These are phyloP conservation scores for Stephanodiscus triporus DNA, from an alignment of 108 stramenopile genomes.

Conservation along the genomic window DNA sequence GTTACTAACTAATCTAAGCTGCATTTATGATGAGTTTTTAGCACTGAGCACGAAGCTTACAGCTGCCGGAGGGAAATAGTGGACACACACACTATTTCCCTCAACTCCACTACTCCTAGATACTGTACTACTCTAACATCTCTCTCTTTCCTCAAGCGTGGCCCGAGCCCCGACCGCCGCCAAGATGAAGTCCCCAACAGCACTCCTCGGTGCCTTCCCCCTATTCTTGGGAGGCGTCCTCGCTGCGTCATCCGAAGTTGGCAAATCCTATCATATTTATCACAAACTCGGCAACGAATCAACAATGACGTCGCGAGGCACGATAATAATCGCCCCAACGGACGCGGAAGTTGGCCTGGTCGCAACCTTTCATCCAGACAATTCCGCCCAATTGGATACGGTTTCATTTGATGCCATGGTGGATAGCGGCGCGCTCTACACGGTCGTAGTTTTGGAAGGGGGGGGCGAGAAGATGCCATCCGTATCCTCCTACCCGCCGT, in stretches of 20 bases:
- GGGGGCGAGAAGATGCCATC: constrained; percentile 2
- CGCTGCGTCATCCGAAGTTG: constrained; percentile 22
- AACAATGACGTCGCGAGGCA: constrained; percentile 40
- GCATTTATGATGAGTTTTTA: too few relatives aligned
- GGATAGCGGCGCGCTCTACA: constrained; percentile 37
- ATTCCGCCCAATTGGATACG: constrained; percentile 28
- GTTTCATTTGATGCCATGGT: constrained; percentile 43
- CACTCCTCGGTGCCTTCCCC: constrained; percentile 11
- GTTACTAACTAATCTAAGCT: too few relatives aligned
- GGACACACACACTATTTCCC: too few relatives aligned
- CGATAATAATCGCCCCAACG: constrained; percentile 37
- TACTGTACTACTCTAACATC: too few relatives aligned
- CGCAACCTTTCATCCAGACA: constrained; percentile 30
- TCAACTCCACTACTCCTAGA: too few relatives aligned
- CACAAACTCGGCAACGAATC: constrained; percentile 34
- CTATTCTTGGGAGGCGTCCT: constrained; percentile 9
- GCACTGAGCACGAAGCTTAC: too few relatives aligned
- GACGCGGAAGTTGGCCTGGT: constrained; percentile 23
- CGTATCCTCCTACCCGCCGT: constrained; percentile 8
- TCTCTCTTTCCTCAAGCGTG: too few relatives aligned
- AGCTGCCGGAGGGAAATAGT: too few relatives aligned
- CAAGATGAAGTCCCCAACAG: constrained; percentile 6
- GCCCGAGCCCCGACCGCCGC: too few relatives aligned
- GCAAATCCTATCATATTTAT: constrained; percentile 43
- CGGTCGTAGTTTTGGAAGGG: constrained; percentile 32